Percentiles rank a stretch among this genome's conserved stretches.
These are phyloP conservation scores for Entoloma clypeatum DNA, from an alignment of 1,284 basidiomycete genomes.

Conservation along the genomic window DNA sequence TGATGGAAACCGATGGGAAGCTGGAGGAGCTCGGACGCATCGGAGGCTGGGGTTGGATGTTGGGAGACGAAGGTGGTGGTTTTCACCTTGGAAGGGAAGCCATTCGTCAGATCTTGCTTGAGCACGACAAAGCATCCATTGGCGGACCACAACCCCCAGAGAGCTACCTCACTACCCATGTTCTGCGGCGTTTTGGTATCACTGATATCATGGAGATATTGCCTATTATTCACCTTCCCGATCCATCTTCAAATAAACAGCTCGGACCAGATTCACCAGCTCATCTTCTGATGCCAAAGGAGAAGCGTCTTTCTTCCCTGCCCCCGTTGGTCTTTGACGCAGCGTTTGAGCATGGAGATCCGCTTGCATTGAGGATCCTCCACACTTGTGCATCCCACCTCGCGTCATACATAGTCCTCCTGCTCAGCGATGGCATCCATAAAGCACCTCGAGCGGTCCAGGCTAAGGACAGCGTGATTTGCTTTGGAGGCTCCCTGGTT, in stretches of 20 bases:
- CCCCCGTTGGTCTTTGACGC: conserved; percentile 69
- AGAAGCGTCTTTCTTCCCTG: conserved; percentile 70
- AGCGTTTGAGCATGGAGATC: conserved; percentile 63
- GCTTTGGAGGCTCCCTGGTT: conserved; percentile 71
- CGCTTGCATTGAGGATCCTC: conserved; percentile 58
- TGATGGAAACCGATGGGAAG: conserved; percentile 38
- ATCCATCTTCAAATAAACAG: conserved; percentile 33
- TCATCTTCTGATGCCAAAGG: conserved; percentile 45
- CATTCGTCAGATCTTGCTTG: conserved; percentile 57
- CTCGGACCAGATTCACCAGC: conserved; percentile 23
- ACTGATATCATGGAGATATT: conserved; percentile 58
- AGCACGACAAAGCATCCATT: conserved; percentile 53
- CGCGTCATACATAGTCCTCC: conserved; percentile 55
- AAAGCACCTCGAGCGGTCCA: conserved; percentile 40
- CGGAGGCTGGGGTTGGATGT: conserved; percentile 81
- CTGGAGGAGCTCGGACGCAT: conserved; percentile 62
- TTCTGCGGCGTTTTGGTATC: conserved; percentile 57
- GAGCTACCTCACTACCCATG: conserved; percentile 37
- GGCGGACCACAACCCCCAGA: conserved; percentile 27
- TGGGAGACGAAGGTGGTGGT: conserved; percentile 78
- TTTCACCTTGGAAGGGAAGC: conserved; percentile 73
- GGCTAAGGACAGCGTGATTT: conserved; percentile 56
- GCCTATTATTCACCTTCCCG: conserved; percentile 54
- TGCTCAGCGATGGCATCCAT: conserved; percentile 41
- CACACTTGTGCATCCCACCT: conserved; percentile 47